Evolutionary conservation across 306 rosid species (phyloP).

Genomic region (Carpinus fangiana): DNA sequence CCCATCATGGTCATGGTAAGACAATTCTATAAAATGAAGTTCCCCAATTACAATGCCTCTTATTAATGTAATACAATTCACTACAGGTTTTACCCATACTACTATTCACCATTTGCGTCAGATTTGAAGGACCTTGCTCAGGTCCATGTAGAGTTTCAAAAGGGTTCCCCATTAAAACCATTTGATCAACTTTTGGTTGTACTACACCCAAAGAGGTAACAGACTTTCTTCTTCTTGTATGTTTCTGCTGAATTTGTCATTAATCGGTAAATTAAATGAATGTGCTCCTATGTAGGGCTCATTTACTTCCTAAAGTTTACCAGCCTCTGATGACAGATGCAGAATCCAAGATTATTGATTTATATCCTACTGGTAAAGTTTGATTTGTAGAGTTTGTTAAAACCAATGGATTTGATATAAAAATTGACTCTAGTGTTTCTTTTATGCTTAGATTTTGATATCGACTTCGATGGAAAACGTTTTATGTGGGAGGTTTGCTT

Average conservation of each 20-base stretch:
- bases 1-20: slow-evolving; percentile 67
- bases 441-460: slow-evolving; percentile 40
- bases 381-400: neutral
- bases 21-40: neutral
- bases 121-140: slow-evolving; percentile 53
- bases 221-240: no score
- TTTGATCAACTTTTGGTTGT: slow-evolving; percentile 57
- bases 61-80: neutral
- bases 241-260: neutral
- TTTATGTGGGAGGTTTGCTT: slow-evolving; percentile 53
- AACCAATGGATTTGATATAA: neutral
- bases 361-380: slow-evolving; percentile 49
- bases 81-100: slow-evolving; percentile 58
- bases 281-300: slow-evolving; percentile 28
- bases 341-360: slow-evolving; percentile 36
- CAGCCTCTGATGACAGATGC: slow-evolving; percentile 41
- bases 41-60: neutral
- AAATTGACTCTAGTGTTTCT: neutral
- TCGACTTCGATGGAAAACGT: slow-evolving; percentile 55
- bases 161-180: slow-evolving; percentile 55
- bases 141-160: slow-evolving; percentile 33
- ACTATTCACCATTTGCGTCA: slow-evolving; percentile 57
- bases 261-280: neutral
- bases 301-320: slow-evolving; percentile 46
- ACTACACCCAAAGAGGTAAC: slow-evolving; percentile 49